Percentiles rank a stretch among this genome's conserved stretches.
Evolutionary conservation across 208 protist species (phyloP).

Genomic region (Wallacemonas sp.): DNA sequence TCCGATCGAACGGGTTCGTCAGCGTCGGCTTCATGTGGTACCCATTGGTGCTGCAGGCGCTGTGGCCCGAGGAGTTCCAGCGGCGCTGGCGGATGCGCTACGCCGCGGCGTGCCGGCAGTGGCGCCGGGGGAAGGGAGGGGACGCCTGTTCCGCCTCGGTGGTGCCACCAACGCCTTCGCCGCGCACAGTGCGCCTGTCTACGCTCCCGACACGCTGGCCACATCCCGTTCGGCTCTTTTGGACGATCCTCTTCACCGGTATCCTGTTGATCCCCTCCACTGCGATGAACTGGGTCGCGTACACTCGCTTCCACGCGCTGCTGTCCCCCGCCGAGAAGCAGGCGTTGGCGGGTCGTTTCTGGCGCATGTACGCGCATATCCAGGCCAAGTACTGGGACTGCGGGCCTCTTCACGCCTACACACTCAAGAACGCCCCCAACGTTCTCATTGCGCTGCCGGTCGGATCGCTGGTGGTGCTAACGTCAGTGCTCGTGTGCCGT

Average conservation of each 20-base stretch:
- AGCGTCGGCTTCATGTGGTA: slow-evolving; percentile 64
- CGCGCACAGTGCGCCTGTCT: slow-evolving; percentile 1
- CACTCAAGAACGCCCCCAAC: slow-evolving; percentile 60
- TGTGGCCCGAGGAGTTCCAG: slow-evolving; percentile 29
- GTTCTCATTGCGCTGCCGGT: slow-evolving; percentile 59
- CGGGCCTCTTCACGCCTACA: slow-evolving; percentile 56
- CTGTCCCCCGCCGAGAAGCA: slow-evolving; percentile 20
- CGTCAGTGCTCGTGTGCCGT: not conserved
- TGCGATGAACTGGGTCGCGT: slow-evolving; percentile 57
- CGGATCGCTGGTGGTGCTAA: slow-evolving; percentile 20
- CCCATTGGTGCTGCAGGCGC: slow-evolving; percentile 47
- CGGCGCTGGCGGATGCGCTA: slow-evolving; percentile 10
- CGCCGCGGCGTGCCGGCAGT: not conserved
- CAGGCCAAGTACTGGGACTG: slow-evolving; percentile 83
- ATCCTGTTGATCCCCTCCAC: slow-evolving; percentile 51
- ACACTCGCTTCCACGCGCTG: slow-evolving; percentile 33
- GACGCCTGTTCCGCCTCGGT: not conserved
- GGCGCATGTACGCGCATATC: slow-evolving; percentile 61
- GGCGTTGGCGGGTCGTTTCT: slow-evolving; percentile 34
- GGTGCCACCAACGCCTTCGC: not conserved
- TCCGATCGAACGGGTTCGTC: slow-evolving; percentile 67
- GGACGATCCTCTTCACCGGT: slow-evolving; percentile 33
- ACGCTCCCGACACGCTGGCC: slow-evolving; percentile 29
- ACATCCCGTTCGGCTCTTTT: slow-evolving; percentile 28
- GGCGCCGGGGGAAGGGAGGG: not conserved